These are phyloP conservation scores for Neoconidiobolus thromboides DNA, from an alignment of 371 early-diverging fungal genomes.

Conservation along the genomic window DNA sequence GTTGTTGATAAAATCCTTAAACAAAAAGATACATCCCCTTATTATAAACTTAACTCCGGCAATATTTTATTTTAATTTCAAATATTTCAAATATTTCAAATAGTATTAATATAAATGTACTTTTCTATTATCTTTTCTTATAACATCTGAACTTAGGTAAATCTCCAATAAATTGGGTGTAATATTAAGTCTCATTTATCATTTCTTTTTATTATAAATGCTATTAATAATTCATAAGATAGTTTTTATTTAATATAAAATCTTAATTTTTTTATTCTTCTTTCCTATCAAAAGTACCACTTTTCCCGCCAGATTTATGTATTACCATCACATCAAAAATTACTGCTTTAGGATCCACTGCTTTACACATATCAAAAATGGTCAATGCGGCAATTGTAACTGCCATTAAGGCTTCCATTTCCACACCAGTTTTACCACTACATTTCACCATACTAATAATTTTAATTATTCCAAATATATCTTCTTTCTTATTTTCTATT, in stretches of 20 bases:
- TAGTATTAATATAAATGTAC: too few species aligned
- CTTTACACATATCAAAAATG: conserved; percentile 25
- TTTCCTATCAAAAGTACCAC: neutral
- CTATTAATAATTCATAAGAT: too few species aligned
- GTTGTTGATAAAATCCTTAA: too few species aligned
- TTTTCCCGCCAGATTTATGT: conserved; percentile 62
- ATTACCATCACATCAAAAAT: conserved; percentile 37
- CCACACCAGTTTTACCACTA: conserved; percentile 76
- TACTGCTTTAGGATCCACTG: conserved; percentile 16
- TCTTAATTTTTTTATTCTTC: too few species aligned
- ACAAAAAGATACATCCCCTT: conserved; percentile 15
- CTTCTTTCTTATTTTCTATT: conserved; percentile 17
- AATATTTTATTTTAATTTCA: conserved; percentile 21
- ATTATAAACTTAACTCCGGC: too few species aligned
- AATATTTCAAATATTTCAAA: conserved; percentile 13
- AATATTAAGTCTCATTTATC: too few species aligned
- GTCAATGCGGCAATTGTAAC: conserved; percentile 40
- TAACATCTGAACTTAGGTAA: too few species aligned
- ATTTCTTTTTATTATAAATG: too few species aligned
- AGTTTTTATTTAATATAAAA: too few species aligned
- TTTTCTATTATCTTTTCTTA: too few species aligned
- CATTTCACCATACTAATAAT: conserved; percentile 31
- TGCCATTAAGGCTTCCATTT: conserved; percentile 81
- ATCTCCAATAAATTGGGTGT: too few species aligned
- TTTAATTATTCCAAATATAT: conserved; percentile 10